phyloP scores from a whole-genome alignment of 192 early-diverging fungal genomes.

The Mortierella hygrophila region DNA sequence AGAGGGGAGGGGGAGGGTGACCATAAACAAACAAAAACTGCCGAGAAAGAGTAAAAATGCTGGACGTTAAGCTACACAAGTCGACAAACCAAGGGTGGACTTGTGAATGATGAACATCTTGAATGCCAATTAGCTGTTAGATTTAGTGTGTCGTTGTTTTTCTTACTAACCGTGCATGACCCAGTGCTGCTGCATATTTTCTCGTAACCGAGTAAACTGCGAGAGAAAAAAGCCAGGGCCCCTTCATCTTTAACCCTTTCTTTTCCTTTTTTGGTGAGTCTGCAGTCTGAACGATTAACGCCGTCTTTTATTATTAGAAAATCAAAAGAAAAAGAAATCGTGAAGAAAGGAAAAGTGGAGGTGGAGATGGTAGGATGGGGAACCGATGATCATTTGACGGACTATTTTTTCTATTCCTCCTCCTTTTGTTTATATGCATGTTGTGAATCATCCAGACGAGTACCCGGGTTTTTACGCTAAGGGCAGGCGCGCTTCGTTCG shows the following conservation, averaged over 20 bases:
- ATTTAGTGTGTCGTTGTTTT: background rate
- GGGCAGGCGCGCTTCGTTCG: background rate
- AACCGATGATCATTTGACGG: background rate
- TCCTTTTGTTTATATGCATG: background rate
- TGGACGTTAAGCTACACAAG: background rate
- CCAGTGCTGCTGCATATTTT: background rate
- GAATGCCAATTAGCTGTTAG: background rate
- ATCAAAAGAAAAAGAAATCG: background rate
- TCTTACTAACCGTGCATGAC: background rate
- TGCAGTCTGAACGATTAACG: background rate
- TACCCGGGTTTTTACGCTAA: background rate
- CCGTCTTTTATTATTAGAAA: conserved; percentile 2
- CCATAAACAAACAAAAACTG: background rate
- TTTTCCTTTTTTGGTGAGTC: no score
- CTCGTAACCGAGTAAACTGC: background rate
- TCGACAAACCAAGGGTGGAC: background rate
- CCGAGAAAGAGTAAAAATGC: background rate
- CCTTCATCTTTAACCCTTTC: background rate
- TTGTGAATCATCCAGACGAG: background rate
- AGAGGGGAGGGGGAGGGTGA: background rate
- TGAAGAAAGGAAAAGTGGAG: background rate
- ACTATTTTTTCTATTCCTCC: background rate
- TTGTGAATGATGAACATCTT: background rate
- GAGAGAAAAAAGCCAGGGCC: background rate
- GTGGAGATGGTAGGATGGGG: background rate